Evolutionary conservation across 116 monocot genomes (phyloP), one percentile per base, ranked within the genome.

Genomic region (Zostera marina): DNA sequence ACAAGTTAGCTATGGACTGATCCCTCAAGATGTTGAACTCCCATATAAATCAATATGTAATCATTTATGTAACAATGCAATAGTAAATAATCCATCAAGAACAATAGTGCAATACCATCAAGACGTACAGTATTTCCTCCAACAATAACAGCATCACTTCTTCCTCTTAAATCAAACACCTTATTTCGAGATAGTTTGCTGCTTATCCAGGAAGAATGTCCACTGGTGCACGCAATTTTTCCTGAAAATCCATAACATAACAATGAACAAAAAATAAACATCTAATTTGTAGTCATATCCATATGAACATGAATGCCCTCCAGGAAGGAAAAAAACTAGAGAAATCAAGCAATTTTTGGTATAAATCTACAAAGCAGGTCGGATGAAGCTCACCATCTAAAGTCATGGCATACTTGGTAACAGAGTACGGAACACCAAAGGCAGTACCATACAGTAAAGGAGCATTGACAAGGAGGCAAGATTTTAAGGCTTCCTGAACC

Each of bases 331-430:
- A 10, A 47, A 11, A 16, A 47, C 47, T 0, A 44, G 15, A 52
- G 9, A 61, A 52, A 39, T 44, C 20, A 42, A 10, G 14, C 5
- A 26, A 61, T 26, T 15, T 13, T 13, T 38, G 14, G n/a, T 38
- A 26, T 15, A 42, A n/a, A 47, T 0, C 2, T 45, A 45, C 24
- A 58, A 46, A 48, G 52, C 25, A 45, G 24, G 23, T 19, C 26
- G 7, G 48, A 39, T 21, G 12, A 56, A 9, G 20, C 78, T 85
- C 70, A 98, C 98, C 98, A 79, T 98, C 98, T 63, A 90, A 69
- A 49, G 98, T 98, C 91, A 98, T 98, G 63, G 98, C 98, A 83
- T 86, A 98, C 65, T 98, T 98, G 68, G 90, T 86, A 61, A 98
- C 77, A 60, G 98, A 90, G 67, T 75, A 98, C 4, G 98, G 98